These are phyloP conservation scores for Aspergillus felis DNA, from an alignment of 2,329 filamentous ascomycete genomes.

Conservation along the genomic window DNA sequence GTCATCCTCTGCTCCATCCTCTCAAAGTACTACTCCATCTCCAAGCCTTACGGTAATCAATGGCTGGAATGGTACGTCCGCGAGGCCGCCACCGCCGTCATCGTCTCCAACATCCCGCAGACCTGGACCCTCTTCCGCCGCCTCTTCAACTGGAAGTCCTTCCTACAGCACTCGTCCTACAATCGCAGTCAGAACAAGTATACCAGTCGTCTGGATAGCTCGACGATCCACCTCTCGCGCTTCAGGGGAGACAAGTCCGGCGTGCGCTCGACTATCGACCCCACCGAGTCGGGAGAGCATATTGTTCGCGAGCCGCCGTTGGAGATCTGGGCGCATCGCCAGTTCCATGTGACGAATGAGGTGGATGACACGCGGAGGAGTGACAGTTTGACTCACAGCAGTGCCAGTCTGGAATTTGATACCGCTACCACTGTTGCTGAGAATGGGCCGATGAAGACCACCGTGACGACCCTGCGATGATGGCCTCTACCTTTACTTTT, in stretches of 20 bases:
- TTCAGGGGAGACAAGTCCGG: slow-evolving; percentile 10
- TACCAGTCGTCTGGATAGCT: slow-evolving; percentile 5
- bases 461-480: not conserved
- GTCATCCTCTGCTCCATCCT: slow-evolving; percentile 56
- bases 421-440: not conserved
- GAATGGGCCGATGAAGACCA: not conserved
- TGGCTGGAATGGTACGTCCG: slow-evolving; percentile 61
- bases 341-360: slow-evolving; percentile 18
- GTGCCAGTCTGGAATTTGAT: slow-evolving; percentile 4
- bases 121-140: slow-evolving; percentile 55
- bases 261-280: slow-evolving; percentile 3
- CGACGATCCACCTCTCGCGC: slow-evolving; percentile 10
- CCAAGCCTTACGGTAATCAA: slow-evolving; percentile 50
- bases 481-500: too few species aligned
- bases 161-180: slow-evolving; percentile 20
- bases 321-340: slow-evolving; percentile 17
- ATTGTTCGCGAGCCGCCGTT: slow-evolving; percentile 6
- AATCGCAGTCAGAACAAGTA: slow-evolving; percentile 8
- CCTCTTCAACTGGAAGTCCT: slow-evolving; percentile 36
- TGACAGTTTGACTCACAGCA: slow-evolving; percentile 1
- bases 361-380: slow-evolving; percentile 1
- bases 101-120: slow-evolving; percentile 59
- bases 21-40: slow-evolving; percentile 61
- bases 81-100: slow-evolving; percentile 56
- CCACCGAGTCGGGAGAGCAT: slow-evolving; percentile 8